Percentiles rank a stretch among this genome's conserved stretches.
phyloP scores from a whole-genome alignment of 164 flowering plant genomes.

The Pachysandra terminalis region DNA sequence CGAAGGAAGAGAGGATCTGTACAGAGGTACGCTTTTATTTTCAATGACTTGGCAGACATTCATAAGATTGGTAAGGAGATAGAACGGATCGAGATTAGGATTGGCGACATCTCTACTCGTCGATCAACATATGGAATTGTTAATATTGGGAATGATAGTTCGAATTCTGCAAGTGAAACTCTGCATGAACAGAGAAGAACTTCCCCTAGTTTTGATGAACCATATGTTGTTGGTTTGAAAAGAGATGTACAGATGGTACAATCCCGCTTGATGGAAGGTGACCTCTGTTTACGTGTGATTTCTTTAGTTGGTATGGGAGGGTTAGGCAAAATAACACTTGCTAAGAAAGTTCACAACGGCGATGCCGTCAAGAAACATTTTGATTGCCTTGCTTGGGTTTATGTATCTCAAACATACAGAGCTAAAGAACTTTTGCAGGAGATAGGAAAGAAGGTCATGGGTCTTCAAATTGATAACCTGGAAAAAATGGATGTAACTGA shows the following conservation, averaged over 20 bases:
- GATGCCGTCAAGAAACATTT: slow-evolving; percentile 19
- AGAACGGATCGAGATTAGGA: no score
- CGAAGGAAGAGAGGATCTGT: not conserved
- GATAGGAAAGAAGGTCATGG: no score
- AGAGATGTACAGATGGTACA: slow-evolving; percentile 12
- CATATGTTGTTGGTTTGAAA: slow-evolving; percentile 19
- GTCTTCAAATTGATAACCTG: no score
- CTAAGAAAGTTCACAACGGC: slow-evolving; percentile 22
- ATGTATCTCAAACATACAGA: slow-evolving; percentile 18
- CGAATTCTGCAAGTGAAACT: no score
- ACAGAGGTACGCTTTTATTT: slow-evolving; percentile 1
- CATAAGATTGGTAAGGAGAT: slow-evolving; percentile 19
- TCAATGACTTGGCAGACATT: not conserved
- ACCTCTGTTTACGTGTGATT: slow-evolving; percentile 9
- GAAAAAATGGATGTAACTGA: no score
- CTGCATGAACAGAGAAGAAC: no score
- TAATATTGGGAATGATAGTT: no score
- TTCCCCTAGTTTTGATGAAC: no score
- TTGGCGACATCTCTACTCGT: no score
- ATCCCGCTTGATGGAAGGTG: slow-evolving; percentile 5
- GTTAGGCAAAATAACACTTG: slow-evolving; percentile 37
- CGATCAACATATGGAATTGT: no score
- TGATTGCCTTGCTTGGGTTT: slow-evolving; percentile 26
- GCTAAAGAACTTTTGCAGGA: slow-evolving; percentile 14
- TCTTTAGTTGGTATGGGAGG: slow-evolving; percentile 37